Evolutionary conservation across 2,329 filamentous ascomycete genomes (phyloP).

Genomic region (Pyrenophora graminea): DNA sequence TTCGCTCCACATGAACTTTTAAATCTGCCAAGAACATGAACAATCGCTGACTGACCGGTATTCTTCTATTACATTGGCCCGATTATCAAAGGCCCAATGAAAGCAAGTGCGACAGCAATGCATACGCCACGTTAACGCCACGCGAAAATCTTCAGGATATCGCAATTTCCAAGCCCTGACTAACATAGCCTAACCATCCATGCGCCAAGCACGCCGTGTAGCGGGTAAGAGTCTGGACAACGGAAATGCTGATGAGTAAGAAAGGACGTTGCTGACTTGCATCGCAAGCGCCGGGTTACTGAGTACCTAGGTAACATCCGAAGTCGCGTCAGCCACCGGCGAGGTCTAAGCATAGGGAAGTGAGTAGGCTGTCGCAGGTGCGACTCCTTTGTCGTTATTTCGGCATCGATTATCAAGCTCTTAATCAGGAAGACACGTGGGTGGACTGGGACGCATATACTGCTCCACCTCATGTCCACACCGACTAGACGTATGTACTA

Average conservation of each 20-base stretch:
- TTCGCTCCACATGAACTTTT: too few relatives aligned
- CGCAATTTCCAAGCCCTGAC: constrained; percentile 18
- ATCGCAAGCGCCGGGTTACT: constrained; percentile 13
- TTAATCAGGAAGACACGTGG: constrained; percentile 14
- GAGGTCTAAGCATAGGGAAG: constrained; percentile 10
- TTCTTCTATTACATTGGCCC: too few relatives aligned
- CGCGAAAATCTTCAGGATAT: background rate
- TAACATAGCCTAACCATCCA: constrained; percentile 1
- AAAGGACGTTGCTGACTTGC: constrained; percentile 22
- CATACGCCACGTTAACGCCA: background rate
- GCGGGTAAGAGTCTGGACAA: constrained; percentile 1
- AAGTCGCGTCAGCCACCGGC: constrained; percentile 16
- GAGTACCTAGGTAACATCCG: constrained; percentile 3
- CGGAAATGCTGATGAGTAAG: constrained; percentile 27
- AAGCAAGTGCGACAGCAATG: constrained; percentile 5
- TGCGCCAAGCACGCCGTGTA: background rate
- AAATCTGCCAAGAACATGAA: too few relatives aligned
- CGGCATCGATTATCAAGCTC: constrained; percentile 27
- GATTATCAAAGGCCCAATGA: constrained; percentile 17
- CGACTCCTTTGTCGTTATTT: background rate
- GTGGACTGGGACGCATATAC: background rate
- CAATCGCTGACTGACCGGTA: too few relatives aligned
- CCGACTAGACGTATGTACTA: background rate
- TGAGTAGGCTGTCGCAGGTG: background rate
- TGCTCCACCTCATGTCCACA: too few relatives aligned